A percentile compares a stretch with the other conserved stretches of the same genome.
Evolutionary conservation across 129 eudicot genomes (phyloP).

Genomic region (Oenanthe sinensis): DNA sequence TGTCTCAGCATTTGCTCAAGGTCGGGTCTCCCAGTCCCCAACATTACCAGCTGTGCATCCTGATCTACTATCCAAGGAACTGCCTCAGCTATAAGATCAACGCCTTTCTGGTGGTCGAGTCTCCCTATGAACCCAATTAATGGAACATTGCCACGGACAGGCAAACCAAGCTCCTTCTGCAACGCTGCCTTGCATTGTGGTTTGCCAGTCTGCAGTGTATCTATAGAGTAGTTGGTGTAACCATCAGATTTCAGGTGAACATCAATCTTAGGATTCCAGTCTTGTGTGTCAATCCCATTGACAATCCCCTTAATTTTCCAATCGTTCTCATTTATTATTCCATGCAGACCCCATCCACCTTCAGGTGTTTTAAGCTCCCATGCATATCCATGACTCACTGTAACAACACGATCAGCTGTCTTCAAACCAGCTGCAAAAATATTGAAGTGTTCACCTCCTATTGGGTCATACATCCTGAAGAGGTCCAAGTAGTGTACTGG

Average conservation of each 20-base stretch:
- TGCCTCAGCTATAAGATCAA: conserved; percentile 71
- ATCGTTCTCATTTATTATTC: conserved; percentile 66
- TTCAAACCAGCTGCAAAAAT: conserved; percentile 90
- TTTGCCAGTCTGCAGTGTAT: conserved; percentile 60
- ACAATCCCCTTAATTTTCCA: conserved; percentile 89
- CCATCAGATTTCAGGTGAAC: conserved; percentile 71
- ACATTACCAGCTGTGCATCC: conserved; percentile 80
- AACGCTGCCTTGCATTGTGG: conserved; percentile 81
- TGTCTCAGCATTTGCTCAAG: conserved; percentile 70
- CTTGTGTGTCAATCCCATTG: conserved; percentile 75
- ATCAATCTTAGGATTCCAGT: conserved; percentile 81
- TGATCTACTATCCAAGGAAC: conserved; percentile 93
- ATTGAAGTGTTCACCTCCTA: conserved; percentile 94
- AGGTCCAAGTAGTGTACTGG: conserved; percentile 72
- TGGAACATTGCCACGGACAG: conserved; percentile 55
- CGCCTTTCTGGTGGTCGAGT: conserved; percentile 86
- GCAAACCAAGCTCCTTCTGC: conserved; percentile 80
- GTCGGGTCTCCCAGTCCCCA: conserved; percentile 78
- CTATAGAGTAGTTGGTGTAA: conserved; percentile 67
- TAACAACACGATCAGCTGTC: conserved; percentile 77
- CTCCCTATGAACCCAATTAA: conserved; percentile 88
- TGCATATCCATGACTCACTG: conserved; percentile 88
- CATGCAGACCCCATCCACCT: conserved; percentile 94
- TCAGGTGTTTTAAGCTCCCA: conserved; percentile 89
- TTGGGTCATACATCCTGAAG: conserved; percentile 69